These are phyloP conservation scores for Suillus placidus DNA, from an alignment of 768 basidiomycete species.

Conservation along the genomic window DNA sequence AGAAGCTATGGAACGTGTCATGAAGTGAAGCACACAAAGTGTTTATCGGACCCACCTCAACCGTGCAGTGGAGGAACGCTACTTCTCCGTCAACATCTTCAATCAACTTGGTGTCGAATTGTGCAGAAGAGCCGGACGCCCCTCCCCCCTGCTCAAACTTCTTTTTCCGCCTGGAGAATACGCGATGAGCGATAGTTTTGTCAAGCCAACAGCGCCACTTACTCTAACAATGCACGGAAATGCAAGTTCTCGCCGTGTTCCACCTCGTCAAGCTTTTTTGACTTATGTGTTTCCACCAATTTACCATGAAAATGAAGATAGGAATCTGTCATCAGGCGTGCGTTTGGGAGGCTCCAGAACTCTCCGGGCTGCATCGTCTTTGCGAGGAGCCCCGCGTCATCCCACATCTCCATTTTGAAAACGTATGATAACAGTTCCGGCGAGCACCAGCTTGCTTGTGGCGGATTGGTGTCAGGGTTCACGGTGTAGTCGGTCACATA, in stretches of 20 bases:
- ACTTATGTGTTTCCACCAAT: constrained; percentile 46
- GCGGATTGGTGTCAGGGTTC: constrained; percentile 36
- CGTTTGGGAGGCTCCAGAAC: constrained; percentile 56
- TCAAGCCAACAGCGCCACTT: constrained; percentile 23
- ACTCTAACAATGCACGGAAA: constrained; percentile 59
- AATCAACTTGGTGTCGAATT: constrained; percentile 49
- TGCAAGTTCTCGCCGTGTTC: constrained; percentile 38
- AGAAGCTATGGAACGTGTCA: constrained; percentile 44
- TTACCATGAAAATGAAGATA: constrained; percentile 56
- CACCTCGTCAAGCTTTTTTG: constrained; percentile 43
- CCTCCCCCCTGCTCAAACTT: constrained; percentile 36
- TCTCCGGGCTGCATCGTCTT: constrained; percentile 48
- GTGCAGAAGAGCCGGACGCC: constrained; percentile 25
- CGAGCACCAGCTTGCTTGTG: constrained; percentile 52
- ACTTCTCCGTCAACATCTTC: constrained; percentile 45
- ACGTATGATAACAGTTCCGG: constrained; percentile 45
- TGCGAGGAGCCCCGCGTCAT: constrained; percentile 45
- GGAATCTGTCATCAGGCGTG: constrained; percentile 43
- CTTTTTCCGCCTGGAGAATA: constrained; percentile 49
- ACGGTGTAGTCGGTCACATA: constrained; percentile 71
- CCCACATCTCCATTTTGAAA: too few relatives aligned
- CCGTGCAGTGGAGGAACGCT: constrained; percentile 54
- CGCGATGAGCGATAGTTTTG: constrained; percentile 12
- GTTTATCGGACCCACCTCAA: constrained; percentile 48
- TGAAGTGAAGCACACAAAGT: background rate